Base-by-base conservation (phyloP, 2,329 filamentous ascomycete genomes). In the Rhynchosporium secalis region DNA sequence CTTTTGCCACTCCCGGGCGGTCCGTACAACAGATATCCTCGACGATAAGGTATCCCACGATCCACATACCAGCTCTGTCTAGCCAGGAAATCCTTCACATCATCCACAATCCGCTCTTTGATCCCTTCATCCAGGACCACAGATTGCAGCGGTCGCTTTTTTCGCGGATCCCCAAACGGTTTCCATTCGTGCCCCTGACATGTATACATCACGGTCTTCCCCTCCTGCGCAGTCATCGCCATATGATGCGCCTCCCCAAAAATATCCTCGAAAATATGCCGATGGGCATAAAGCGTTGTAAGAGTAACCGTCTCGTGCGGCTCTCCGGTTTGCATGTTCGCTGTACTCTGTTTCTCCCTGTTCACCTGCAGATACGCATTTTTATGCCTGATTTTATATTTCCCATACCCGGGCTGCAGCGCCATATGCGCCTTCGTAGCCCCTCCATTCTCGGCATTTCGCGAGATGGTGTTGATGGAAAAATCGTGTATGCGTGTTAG, bases 281-380 rank as follows among this genome's bases (percentile, higher is more conserved):
- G 89, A 69, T 96, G 89, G 54, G 91, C 84, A 80, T 96, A 98
- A 12, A 99, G 81, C 0, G 95, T 94, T 3, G 94, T 98, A 63
- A 99, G 79, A 62, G 92, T 95, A 55, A 99, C 84, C 0, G 93
- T 96, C 78, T 99, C 95, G 79, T 96, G 96, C 1, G 95, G 95
- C 69, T 91, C 89, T 62, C 94, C 95, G 31, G 89, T 93, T 56
- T 86, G 86, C 72, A 89, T 84, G 72, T 94, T 91, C 1, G 91
- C 88, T 61, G 92, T 95, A 43, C 83, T 84, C 74, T 96, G 92
- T 68, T 96, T 92, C 74, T 96, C 88, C 58, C 95, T 83, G 70
- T 90, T 89, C 66, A 99, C 91, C 1, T 90, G 84, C 64, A 99
- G 91, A 74, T 95, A 96, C 0, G 94, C 91, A 69, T 89, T 88